A percentile compares a stretch with the other conserved stretches of the same genome.
phyloP scores from a whole-genome alignment of 2,329 filamentous ascomycete species.

The Podosphaera xanthii region DNA sequence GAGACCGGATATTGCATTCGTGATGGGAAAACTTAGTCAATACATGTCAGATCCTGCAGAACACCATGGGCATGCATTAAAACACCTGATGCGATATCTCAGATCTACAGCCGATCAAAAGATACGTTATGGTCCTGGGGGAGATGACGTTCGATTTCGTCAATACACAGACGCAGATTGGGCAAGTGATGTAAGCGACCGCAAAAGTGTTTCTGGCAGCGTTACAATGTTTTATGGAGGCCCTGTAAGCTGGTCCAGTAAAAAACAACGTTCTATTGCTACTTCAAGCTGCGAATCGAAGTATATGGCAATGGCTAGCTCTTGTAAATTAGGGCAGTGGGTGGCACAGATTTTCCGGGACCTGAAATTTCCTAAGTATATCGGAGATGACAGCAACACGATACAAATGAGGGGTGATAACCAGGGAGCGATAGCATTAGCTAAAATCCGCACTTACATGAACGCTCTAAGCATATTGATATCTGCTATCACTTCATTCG shows the following conservation, averaged over 20 bases:
- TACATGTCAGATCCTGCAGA: neutral
- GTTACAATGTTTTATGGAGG: neutral
- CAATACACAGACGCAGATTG: conserved; percentile 1
- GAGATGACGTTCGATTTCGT: neutral
- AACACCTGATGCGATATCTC: neutral
- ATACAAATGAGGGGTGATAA: neutral
- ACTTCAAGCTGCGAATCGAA: neutral
- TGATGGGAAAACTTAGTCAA: conserved; percentile 1
- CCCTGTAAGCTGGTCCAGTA: neutral
- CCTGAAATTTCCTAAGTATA: neutral
- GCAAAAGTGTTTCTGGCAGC: neutral
- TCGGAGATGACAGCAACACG: neutral
- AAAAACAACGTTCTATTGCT: neutral
- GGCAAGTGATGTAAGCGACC: neutral
- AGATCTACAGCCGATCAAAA: neutral
- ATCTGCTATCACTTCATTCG: neutral
- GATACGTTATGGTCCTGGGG: neutral
- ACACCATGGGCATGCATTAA: neutral
- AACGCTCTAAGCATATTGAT: neutral
- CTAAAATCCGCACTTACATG: neutral
- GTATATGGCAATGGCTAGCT: neutral
- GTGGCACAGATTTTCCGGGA: neutral
- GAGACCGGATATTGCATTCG: conserved; percentile 2
- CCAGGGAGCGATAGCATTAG: neutral
- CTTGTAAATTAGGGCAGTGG: neutral